Evolutionary conservation across 2,329 filamentous ascomycete genomes (phyloP).

Genomic region (Calonectria montana): DNA sequence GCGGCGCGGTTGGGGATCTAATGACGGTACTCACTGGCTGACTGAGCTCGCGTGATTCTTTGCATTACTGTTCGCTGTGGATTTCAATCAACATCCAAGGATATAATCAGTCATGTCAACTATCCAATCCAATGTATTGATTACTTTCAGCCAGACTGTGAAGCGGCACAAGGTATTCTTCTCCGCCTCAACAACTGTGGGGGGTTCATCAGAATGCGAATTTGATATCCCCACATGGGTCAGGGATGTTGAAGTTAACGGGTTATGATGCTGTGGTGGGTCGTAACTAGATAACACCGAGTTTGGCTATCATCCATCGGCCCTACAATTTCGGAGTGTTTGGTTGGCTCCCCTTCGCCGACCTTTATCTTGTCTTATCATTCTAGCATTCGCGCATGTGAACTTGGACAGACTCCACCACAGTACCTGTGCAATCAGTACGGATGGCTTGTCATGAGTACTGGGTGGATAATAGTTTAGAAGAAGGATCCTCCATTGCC

Average conservation of each 20-base stretch:
- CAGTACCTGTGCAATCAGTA: neutral
- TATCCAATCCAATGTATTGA: neutral
- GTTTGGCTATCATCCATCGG: neutral
- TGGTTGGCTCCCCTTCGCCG: neutral
- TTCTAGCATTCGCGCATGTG: neutral
- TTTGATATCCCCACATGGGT: neutral
- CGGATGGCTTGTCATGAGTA: too few species aligned
- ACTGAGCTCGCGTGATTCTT: neutral
- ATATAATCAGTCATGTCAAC: neutral
- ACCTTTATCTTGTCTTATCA: neutral
- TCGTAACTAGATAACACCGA: neutral
- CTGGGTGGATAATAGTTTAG: neutral
- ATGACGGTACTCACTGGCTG: neutral
- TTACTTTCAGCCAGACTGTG: neutral
- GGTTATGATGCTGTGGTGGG: neutral
- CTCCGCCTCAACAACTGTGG: neutral
- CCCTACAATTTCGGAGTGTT: neutral
- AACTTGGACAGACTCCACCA: neutral
- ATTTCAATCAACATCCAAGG: neutral
- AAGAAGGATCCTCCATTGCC: neutral
- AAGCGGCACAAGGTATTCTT: neutral
- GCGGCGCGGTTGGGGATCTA: neutral
- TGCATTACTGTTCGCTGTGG: neutral
- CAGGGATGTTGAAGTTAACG: neutral
- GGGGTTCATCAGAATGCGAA: neutral